Conservation (phyloP, 2,329 filamentous ascomycete genomes). For the Penicillium sp. region DNA sequence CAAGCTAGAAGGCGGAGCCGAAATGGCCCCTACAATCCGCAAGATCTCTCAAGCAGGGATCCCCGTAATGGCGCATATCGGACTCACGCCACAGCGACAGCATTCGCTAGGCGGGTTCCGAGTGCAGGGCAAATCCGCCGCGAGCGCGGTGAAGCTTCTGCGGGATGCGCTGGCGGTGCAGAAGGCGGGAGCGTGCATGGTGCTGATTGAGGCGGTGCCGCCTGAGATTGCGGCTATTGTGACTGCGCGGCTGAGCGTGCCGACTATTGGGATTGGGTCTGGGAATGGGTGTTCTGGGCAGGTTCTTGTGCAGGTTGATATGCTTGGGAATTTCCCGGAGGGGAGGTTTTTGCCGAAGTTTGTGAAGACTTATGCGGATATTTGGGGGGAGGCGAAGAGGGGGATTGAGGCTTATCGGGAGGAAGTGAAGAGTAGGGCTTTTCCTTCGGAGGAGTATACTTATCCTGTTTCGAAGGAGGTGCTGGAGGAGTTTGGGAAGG, state of each 20-base stretch:
- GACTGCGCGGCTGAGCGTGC: constrained; percentile 74
- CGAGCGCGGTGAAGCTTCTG: constrained; percentile 69
- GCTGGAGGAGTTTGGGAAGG: constrained; percentile 65
- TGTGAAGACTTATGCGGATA: constrained; percentile 88
- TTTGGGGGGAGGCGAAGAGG: constrained; percentile 75
- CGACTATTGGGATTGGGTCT: constrained; percentile 93
- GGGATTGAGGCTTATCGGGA: constrained; percentile 77
- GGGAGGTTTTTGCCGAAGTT: constrained; percentile 91
- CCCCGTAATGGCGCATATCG: constrained; percentile 87
- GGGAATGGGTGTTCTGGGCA: constrained; percentile 89
- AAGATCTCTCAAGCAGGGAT: constrained; percentile 85
- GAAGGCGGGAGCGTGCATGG: constrained; percentile 79
- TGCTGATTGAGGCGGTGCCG: constrained; percentile 87
- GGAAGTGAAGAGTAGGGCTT: constrained; percentile 83
- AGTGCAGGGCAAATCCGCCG: constrained; percentile 84
- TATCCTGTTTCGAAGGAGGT: constrained; percentile 81
- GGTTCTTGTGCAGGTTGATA: constrained; percentile 94
- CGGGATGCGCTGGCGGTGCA: constrained; percentile 88
- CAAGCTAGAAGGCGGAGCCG: constrained; percentile 87
- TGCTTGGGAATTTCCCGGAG: constrained; percentile 87
- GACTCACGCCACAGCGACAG: constrained; percentile 90
- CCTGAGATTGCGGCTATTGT: constrained; percentile 76
- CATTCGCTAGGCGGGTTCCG: constrained; percentile 89
- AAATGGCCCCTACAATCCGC: constrained; percentile 81
- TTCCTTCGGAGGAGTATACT: constrained; percentile 80